Percentiles rank a stretch among this genome's conserved stretches.
Conservation (phyloP, 1,139 yeast genomes). For the Geotrichum carabidarum region DNA sequence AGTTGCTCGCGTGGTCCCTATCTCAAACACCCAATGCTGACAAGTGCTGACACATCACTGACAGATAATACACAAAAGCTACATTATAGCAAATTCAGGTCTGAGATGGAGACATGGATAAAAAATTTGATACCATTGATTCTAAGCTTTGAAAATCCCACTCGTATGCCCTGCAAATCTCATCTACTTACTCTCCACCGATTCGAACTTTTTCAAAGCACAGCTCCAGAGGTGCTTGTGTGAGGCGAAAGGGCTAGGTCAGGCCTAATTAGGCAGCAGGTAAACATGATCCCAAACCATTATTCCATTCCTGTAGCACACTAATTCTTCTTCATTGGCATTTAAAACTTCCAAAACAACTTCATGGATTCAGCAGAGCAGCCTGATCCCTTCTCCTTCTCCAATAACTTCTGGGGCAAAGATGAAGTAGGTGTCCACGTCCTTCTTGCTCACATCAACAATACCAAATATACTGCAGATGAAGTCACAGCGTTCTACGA, state of each 20-base stretch:
- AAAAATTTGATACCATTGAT: no score
- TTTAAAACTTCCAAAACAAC: background rate
- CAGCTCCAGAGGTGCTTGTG: no score
- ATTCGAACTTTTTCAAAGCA: no score
- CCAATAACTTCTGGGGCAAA: conserved; percentile 51
- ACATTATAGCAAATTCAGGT: no score
- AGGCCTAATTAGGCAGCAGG: background rate
- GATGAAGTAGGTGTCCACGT: conserved; percentile 49
- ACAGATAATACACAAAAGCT: no score
- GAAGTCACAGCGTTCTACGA: conserved; percentile 43
- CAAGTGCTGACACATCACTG: no score
- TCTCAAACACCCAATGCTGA: no score
- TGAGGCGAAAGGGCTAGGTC: background rate
- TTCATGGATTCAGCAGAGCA: conserved; percentile 15
- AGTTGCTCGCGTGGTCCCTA: no score
- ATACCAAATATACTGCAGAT: conserved; percentile 46
- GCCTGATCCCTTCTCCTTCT: conserved; percentile 35
- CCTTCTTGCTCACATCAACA: conserved; percentile 47
- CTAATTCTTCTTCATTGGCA: background rate
- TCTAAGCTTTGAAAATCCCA: no score
- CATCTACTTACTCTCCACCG: no score
- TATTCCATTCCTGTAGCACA: background rate
- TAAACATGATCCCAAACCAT: background rate
- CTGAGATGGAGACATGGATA: no score
- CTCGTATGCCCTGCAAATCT: no score